Conservation (phyloP, 2,329 filamentous ascomycete genomes). For the Escovopsis weberi region DNA sequence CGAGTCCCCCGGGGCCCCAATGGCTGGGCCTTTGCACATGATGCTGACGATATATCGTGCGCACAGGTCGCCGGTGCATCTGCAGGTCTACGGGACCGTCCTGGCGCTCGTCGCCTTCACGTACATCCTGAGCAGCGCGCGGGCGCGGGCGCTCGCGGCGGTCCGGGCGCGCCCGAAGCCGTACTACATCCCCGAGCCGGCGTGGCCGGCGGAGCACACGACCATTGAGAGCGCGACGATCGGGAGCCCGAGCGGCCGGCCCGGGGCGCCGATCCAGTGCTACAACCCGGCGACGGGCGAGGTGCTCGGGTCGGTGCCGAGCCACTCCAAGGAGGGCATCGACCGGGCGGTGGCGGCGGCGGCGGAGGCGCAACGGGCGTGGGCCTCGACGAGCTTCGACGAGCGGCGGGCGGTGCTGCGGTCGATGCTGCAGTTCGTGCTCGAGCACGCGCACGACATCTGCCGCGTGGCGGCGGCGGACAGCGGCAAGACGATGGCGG, state of each 20-base stretch:
- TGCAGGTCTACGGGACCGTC: too few relatives aligned
- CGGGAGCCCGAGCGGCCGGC: constrained; percentile 46
- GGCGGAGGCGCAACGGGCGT: constrained; percentile 57
- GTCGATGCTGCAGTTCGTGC: constrained; percentile 65
- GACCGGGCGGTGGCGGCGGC: constrained; percentile 66
- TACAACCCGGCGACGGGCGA: constrained; percentile 83
- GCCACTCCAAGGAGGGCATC: constrained; percentile 61
- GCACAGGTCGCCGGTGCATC: too few relatives aligned
- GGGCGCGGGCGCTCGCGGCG: constrained; percentile 8
- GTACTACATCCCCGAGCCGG: constrained; percentile 49
- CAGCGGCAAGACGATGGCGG: constrained; percentile 90
- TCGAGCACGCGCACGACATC: constrained; percentile 82
- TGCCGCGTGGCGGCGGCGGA: constrained; percentile 77
- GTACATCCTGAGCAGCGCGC: constrained; percentile 14
- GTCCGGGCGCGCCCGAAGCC: constrained; percentile 29
- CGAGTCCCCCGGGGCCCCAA: too few relatives aligned
- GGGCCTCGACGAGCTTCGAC: constrained; percentile 63
- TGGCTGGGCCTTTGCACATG: too few relatives aligned
- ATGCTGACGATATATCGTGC: too few relatives aligned
- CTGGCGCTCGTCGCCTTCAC: constrained; percentile 10
- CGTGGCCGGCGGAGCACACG: constrained; percentile 40
- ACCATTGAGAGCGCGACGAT: constrained; percentile 33
- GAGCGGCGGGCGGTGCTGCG: constrained; percentile 67
- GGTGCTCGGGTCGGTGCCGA: constrained; percentile 64
- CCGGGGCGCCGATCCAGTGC: constrained; percentile 59